Evolutionary conservation across 768 basidiomycete genomes (phyloP), one percentile per base, ranked within the genome.

Genomic region (Podaxis sp.): DNA sequence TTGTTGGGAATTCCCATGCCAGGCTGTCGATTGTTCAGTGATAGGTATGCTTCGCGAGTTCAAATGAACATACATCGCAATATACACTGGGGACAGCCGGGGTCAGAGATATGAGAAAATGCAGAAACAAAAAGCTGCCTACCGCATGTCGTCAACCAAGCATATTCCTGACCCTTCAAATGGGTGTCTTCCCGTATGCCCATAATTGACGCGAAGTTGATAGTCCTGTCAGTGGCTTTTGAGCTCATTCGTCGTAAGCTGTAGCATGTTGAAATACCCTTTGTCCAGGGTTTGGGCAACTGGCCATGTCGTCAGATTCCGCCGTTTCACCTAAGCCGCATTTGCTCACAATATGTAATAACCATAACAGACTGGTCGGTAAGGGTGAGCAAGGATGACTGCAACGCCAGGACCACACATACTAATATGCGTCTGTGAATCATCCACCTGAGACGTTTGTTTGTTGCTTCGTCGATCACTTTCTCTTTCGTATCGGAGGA

Each of bases 151-250:
- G 80, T 80, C 6, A 82, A 66, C 77, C 81, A 80, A 4, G 78
- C 76, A 65, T 83, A 84, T 67, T 82, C 75, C 69, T 84, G 82
- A 0, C 84, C 82, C 33, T 74, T 70, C 20, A 85, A 77, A 51
- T 77, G 65, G 4, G 78, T 77, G 65, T 84, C 82, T 61, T 74
- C 68, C 6, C 68, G 68, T 44, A 82, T 79, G 3, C 79, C 81
- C 80, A 81, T 81, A 55, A 80, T 81, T 13, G 77, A 78, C 3
- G 80, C 78, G 66, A 80, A 80, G 62, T 78, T 81, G 38, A 81
- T 73, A 30, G 79, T 79, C 40, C 79, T 80, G 13, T 48, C 30
- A 48, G 38, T 4, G 13, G 58, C 41, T 6, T 20, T 60, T 44
- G 51, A 54, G 36, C 3, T 13, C 20, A 26, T 6, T 22, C 3